Conservation (phyloP, 192 early-diverging fungal genomes). For the Backusella macrospora region DNA sequence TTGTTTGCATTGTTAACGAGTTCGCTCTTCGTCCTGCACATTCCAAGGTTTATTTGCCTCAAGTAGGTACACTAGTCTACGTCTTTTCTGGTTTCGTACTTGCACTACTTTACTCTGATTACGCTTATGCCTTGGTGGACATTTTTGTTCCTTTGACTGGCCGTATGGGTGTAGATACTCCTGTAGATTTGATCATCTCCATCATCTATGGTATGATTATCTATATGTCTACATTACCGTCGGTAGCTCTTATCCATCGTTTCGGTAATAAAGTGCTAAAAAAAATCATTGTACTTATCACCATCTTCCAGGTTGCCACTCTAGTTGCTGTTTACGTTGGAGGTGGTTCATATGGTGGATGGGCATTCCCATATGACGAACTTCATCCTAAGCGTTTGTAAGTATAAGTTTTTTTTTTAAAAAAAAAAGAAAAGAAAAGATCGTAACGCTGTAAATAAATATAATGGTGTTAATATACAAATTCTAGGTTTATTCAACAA, state of each 20-base stretch:
- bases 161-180: conserved; percentile 65
- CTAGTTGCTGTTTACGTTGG: conserved; percentile 41
- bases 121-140: conserved; percentile 50
- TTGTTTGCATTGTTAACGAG: conserved; percentile 41
- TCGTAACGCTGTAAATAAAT: neutral
- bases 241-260: conserved; percentile 58
- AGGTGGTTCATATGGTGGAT: conserved; percentile 22
- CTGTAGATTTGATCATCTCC: conserved; percentile 65
- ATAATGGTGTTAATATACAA: neutral
- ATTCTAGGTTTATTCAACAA: conserved; percentile 58
- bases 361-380: conserved; percentile 54
- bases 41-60: conserved; percentile 24
- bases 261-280: conserved; percentile 43
- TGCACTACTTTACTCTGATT: conserved; percentile 42
- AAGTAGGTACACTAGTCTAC: conserved; percentile 39
- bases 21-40: conserved; percentile 19
- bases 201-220: conserved; percentile 55
- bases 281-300: conserved; percentile 29
- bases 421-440: neutral
- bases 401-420: conserved; percentile 15
- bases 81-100: conserved; percentile 32
- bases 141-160: conserved; percentile 73
- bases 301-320: conserved; percentile 35
- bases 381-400: conserved; percentile 67
- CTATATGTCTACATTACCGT: conserved; percentile 44